Evolutionary conservation across 805 yeast genomes (phyloP), one percentile per base, ranked within the genome.

Genomic region (Candida verbasci): DNA sequence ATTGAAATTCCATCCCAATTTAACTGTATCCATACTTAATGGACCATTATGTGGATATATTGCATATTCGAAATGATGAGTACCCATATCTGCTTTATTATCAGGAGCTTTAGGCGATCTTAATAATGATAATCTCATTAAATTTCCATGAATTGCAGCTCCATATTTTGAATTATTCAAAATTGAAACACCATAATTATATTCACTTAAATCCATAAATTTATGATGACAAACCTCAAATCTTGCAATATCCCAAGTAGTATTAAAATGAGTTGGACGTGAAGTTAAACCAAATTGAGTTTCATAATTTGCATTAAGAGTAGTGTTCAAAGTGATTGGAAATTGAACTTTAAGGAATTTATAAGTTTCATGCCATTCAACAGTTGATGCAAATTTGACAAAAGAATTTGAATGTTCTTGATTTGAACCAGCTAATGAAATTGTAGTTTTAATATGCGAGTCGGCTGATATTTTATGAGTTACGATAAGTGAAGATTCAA

Each of bases 21-120:
- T 74, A 10, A 91, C 89, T 3, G 87, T 79, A 17, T 77, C 76
- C 1, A 70, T 55, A 8, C 76, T 69, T 33, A 91, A 64, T 0
- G 73, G 60, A 3, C 95, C 96, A 15, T 53, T 48, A 57, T 91
- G 98, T 4, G 97, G 97, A 40, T 76, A 74, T 24, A 91, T 60
- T 0, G 94, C 94, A 59, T 89, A 93, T 43, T 78, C 78, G 64
- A 93, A 84, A 39, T 66, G 68, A 58, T 91, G 98, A 14, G 63
- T 54, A 3, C 96, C 97, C 85, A 93, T 87, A 57, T 91, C 98
- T 7, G 97, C 97, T 53, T 78, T 72, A 7, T 82, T 89, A 70
- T 91, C 98, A 0, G 98, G 98, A 15, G 87, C 85, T 60, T 93
- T 91, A 21, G 98, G 88, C 10, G 96, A 78, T 53, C 98, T 79